Conservation (phyloP, 306 rosid species). For the Medicago truncatula region MtrunA17r5.0-ANR NC_053045.1:40202001-40202500, state of each 20-base stretch:
- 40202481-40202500: constrained; percentile 76
- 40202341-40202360: constrained; percentile 66
- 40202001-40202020: not conserved
- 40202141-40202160: constrained; percentile 73
- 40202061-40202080: constrained; percentile 45
- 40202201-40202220: constrained; percentile 64
- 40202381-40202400: constrained; percentile 57
- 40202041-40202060: not conserved
- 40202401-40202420: constrained; percentile 51
- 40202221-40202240: constrained; percentile 71
- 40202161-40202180: constrained; percentile 80
- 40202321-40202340: constrained; percentile 72
- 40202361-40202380: constrained; percentile 85
- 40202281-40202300: constrained; percentile 78
- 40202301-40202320: constrained; percentile 84
- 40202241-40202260: constrained; percentile 77
- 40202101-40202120: constrained; percentile 67
- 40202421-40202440: constrained; percentile 60
- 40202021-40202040: not conserved
- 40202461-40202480: constrained; percentile 66
- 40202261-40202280: constrained; percentile 63
- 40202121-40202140: constrained; percentile 61
- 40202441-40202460: constrained; percentile 80
- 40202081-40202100: constrained; percentile 51
- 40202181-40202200: constrained; percentile 84